These are phyloP conservation scores for Pestalotiopsis sp. DNA, from an alignment of 2,329 filamentous ascomycete genomes.

Conservation along the genomic window DNA sequence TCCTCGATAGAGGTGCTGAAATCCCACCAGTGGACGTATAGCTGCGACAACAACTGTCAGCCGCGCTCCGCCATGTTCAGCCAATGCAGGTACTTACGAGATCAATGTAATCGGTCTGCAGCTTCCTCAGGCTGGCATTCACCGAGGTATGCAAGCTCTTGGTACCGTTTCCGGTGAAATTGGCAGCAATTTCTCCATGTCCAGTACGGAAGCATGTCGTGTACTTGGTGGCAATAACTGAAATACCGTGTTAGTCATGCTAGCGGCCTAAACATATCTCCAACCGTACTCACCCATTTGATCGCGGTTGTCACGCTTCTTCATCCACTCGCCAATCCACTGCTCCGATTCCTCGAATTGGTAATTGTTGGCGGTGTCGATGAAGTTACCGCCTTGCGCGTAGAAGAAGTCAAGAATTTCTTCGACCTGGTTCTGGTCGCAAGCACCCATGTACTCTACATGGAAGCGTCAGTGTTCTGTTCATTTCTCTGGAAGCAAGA, in stretches of 20 bases:
- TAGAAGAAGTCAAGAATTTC: constrained; percentile 67
- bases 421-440: constrained; percentile 62
- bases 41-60: constrained; percentile 30
- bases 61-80: neutral
- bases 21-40: constrained; percentile 69
- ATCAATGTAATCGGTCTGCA: constrained; percentile 70
- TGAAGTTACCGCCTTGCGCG: constrained; percentile 67
- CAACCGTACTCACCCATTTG: constrained; percentile 51
- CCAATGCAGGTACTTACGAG: neutral
- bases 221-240: constrained; percentile 70
- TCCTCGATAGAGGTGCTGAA: constrained; percentile 64
- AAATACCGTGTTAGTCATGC: constrained; percentile 11
- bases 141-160: constrained; percentile 61
- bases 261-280: neutral
- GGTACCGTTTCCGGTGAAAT: constrained; percentile 58
- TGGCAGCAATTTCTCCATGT: constrained; percentile 44
- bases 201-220: constrained; percentile 57
- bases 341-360: constrained; percentile 61
- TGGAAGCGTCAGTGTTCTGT: neutral
- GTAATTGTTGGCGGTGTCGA: constrained; percentile 72
- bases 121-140: constrained; percentile 56
- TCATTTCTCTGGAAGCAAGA: neutral
- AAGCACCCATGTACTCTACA: constrained; percentile 59
- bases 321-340: constrained; percentile 74
- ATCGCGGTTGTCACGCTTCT: constrained; percentile 61